Base-by-base conservation (phyloP, 176 grass and related monocot genomes). In the Saccharum officinarum region DNA sequence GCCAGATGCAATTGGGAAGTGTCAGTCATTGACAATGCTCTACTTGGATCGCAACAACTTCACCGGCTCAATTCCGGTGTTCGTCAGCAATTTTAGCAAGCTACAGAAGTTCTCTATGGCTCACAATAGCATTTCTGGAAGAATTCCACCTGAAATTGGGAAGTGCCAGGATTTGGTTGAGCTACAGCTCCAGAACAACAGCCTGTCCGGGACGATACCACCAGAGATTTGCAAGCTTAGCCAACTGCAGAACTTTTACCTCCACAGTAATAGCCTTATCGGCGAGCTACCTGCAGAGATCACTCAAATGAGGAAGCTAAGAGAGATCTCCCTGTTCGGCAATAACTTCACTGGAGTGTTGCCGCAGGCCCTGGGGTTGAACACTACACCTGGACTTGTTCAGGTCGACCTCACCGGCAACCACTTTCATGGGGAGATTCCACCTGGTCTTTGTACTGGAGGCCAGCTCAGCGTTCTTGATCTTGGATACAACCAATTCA, bases 231-330 rank as follows among this genome's bases (percentile, higher is more conserved):
- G 31, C 13, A 49, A 69, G 67, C 89, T 94, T 23, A 59, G 46
- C 11, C 28, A 20, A 4, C 73, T 94, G 13, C 8, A 57, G 34
- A 84, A 4, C 9, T 34, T 94, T 9, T 62, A 81, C n/a, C 83
- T 91, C 50, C 61, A 82, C 46, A 84, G 78, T 36, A 94, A 91
- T n/a, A 73, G 80, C 16, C 52, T 94, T 12, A 82, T 30, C 68
- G 92, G 92, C 22, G 89, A 91, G 73, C 2, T 94, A 0, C 83
- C 80, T n/a, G 18, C 55, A n/a, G 80, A 89, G 76, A 87, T 94
- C 8, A 89, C 83, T 46, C 86, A 81, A 4, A 20, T 87, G 75
- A 89, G 59, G 39, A 85, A 91, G 3, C 76, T 94, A 3, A 87
- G 69, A 60, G 78, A 80, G 59, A 80, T 94, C 45, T 73, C 65